Percentiles rank a stretch among this genome's conserved stretches.
These are phyloP conservation scores for Kazachstania bromeliacearum DNA, from an alignment of 805 yeast species.

Conservation along the genomic window DNA sequence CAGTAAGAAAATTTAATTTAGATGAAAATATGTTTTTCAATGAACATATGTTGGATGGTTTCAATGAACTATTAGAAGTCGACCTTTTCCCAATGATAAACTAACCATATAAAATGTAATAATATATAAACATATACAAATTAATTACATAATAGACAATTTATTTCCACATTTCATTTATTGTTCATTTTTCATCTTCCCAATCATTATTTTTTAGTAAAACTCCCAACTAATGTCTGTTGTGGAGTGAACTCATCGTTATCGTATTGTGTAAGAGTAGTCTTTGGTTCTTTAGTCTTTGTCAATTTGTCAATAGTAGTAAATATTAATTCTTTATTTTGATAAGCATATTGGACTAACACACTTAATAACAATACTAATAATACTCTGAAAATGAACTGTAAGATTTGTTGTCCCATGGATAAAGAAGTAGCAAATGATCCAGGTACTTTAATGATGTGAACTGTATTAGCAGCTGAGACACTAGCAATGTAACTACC, in stretches of 20 bases:
- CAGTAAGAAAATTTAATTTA: constrained; percentile 2
- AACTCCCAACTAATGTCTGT: not conserved
- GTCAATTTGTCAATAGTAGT: too few relatives aligned
- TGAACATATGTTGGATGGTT: not conserved
- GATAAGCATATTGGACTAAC: not conserved
- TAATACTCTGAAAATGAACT: constrained; percentile 14
- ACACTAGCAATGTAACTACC: constrained; percentile 61
- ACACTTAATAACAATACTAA: constrained; percentile 17
- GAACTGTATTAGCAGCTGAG: constrained; percentile 69
- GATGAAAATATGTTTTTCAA: too few relatives aligned
- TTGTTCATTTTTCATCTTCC: too few relatives aligned
- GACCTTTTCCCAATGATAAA: not conserved
- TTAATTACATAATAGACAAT: too few relatives aligned
- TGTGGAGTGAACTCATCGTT: not conserved
- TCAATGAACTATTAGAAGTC: not conserved
- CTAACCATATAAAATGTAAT: too few relatives aligned
- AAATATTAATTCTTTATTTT: not conserved
- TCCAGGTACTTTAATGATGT: constrained; percentile 51
- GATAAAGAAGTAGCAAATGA: constrained; percentile 33
- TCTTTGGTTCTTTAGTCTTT: too few relatives aligned
- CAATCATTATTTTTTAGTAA: too few relatives aligned
- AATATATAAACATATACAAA: too few relatives aligned
- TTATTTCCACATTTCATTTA: too few relatives aligned
- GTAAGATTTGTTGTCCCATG: constrained; percentile 12
- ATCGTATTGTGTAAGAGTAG: too few relatives aligned